These are phyloP conservation scores for Alternaria triticimaculans DNA, from an alignment of 2,329 filamentous ascomycete genomes.

Conservation along the genomic window DNA sequence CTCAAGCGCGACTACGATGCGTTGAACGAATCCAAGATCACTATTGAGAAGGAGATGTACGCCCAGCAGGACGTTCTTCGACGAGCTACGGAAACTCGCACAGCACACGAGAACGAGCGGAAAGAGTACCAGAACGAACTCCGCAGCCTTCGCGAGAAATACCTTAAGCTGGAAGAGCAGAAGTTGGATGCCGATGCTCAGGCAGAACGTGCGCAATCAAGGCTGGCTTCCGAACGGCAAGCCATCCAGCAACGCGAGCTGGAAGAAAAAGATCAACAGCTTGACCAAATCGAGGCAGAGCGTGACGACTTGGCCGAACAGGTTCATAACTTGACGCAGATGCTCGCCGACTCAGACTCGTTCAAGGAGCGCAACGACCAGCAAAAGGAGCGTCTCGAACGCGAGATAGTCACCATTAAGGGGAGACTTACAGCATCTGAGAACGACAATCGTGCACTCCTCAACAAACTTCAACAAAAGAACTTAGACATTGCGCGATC, in stretches of 20 bases:
- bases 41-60: conserved; percentile 97
- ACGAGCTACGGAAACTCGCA: conserved; percentile 80
- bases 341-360: conserved; percentile 86
- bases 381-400: conserved; percentile 89
- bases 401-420: conserved; percentile 89
- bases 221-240: conserved; percentile 80
- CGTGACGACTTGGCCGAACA: conserved; percentile 77
- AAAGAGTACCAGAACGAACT: conserved; percentile 90
- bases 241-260: conserved; percentile 79
- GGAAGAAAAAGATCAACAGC: conserved; percentile 75
- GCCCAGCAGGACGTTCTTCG: conserved; percentile 91
- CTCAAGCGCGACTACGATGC: conserved; percentile 85
- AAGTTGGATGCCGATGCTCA: conserved; percentile 81
- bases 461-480: conserved; percentile 98
- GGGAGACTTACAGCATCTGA: conserved; percentile 89
- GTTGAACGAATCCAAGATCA: conserved; percentile 93
- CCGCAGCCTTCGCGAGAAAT: conserved; percentile 79
- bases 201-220: conserved; percentile 79
- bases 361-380: conserved; percentile 92
- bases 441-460: conserved; percentile 91
- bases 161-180: conserved; percentile 83
- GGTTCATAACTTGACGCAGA: conserved; percentile 83
- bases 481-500: conserved; percentile 94
- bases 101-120: conserved; percentile 81
- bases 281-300: conserved; percentile 81